phyloP scores from a whole-genome alignment of 768 basidiomycete species.

The Myochromella boudieri region DNA sequence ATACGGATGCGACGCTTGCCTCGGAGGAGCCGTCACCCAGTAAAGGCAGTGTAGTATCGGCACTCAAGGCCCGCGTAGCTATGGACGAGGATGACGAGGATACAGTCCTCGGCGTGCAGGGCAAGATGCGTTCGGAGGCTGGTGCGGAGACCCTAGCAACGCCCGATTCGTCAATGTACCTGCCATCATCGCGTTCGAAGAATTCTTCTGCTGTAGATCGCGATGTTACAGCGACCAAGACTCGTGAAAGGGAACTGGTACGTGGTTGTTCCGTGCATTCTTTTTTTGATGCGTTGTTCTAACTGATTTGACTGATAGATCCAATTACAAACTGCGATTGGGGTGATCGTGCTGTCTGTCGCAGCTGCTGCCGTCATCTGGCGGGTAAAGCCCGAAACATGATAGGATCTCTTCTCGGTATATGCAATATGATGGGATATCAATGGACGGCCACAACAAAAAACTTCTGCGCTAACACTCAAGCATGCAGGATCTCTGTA shows the following conservation, averaged over 20 bases:
- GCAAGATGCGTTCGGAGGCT: conserved; percentile 11
- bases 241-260: conserved; percentile 15
- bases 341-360: conserved; percentile 63
- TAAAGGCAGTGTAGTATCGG: conserved; percentile 2
- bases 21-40: conserved; percentile 33
- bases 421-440: not conserved
- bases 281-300: conserved; percentile 3
- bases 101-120: conserved; percentile 21
- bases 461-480: conserved; percentile 4
- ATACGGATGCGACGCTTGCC: conserved; percentile 30
- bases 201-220: conserved; percentile 7
- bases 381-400: conserved; percentile 53
- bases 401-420: not conserved
- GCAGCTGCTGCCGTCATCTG: conserved; percentile 74
- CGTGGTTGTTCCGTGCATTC: conserved; percentile 8
- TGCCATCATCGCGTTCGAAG: conserved; percentile 8
- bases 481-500: conserved; percentile 5
- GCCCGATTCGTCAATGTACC: conserved; percentile 28
- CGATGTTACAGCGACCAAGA: conserved; percentile 5
- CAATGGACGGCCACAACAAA: conserved; percentile 2
- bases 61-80: conserved; percentile 15
- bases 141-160: conserved; percentile 24
- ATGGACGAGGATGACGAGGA: conserved; percentile 25
- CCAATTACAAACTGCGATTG: conserved; percentile 57
- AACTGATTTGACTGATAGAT: conserved; percentile 22